A percentile compares a stretch with the other conserved stretches of the same genome.
phyloP scores from a whole-genome alignment of 2,329 filamentous ascomycete species.

The Pseudogymnoascus destructans region DNA sequence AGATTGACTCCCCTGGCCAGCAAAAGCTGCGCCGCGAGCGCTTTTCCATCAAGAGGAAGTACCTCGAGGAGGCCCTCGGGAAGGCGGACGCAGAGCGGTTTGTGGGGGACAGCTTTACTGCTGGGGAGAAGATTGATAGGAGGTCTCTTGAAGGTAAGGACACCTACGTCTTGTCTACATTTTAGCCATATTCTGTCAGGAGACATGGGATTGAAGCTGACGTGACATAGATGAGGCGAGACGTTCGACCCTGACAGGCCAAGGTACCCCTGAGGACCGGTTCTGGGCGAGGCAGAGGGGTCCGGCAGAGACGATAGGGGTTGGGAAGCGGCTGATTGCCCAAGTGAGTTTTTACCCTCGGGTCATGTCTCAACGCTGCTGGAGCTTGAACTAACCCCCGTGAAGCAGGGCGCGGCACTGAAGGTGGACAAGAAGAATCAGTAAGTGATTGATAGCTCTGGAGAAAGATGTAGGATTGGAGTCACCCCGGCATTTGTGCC shows the following conservation, averaged over 20 bases:
- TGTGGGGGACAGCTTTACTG: conserved; percentile 34
- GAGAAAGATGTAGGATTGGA: not conserved
- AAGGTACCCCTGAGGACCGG: conserved; percentile 37
- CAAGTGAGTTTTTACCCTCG: not conserved
- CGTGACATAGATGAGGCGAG: conserved; percentile 46
- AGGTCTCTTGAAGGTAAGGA: conserved; percentile 48
- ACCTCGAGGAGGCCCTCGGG: conserved; percentile 57
- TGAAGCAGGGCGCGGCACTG: not conserved
- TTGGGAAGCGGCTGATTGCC: conserved; percentile 38
- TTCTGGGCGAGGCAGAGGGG: conserved; percentile 48
- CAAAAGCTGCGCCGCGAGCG: conserved; percentile 76
- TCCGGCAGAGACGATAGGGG: conserved; percentile 40
- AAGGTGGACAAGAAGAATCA: not conserved
- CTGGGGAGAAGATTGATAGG: conserved; percentile 50
- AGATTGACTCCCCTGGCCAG: conserved; percentile 73
- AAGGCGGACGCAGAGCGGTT: conserved; percentile 39
- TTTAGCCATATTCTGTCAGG: conserved; percentile 31
- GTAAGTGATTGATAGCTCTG: not conserved
- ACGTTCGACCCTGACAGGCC: conserved; percentile 35
- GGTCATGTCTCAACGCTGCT: not conserved
- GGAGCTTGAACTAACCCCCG: not conserved
- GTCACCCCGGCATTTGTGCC: not conserved
- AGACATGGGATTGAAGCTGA: conserved; percentile 44
- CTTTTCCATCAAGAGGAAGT: conserved; percentile 51
- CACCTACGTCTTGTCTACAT: conserved; percentile 9